Percentiles rank a stretch among this genome's conserved stretches.
phyloP scores from a whole-genome alignment of 257 asterid species.

The Voacanga thouarsii region DNA sequence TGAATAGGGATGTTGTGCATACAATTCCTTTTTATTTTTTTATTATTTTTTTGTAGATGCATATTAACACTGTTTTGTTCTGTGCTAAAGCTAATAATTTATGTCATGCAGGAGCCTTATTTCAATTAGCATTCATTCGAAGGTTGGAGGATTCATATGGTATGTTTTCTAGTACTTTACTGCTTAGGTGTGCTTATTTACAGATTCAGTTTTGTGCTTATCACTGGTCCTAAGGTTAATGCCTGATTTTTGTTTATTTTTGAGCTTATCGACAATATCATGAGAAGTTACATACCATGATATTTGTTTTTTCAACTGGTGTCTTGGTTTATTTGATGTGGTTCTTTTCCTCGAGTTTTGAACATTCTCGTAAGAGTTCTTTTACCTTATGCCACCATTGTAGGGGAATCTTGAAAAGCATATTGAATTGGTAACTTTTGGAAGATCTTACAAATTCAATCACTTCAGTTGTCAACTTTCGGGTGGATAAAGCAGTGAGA shows the following conservation, averaged over 20 bases:
- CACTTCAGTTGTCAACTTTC: not conserved
- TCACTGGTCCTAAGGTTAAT: not conserved
- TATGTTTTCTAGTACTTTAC: constrained; percentile 31
- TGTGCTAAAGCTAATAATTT: constrained; percentile 11
- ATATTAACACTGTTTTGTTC: not conserved
- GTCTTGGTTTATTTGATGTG: not conserved
- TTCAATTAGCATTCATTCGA: constrained; percentile 63
- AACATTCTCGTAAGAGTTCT: not conserved
- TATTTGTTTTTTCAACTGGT: not conserved
- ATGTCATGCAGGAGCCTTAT: constrained; percentile 57
- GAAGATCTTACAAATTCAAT: not conserved
- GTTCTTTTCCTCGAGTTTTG: not conserved
- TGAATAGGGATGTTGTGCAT: not conserved
- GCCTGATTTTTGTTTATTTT: not conserved
- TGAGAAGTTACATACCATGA: not conserved
- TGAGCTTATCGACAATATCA: not conserved
- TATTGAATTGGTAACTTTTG: not conserved
- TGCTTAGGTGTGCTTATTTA: not conserved
- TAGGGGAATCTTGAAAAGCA: not conserved
- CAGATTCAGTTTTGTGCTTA: not conserved
- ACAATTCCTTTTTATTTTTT: not conserved
- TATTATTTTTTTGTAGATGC: not conserved
- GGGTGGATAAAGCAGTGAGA: not conserved
- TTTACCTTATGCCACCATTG: not conserved
- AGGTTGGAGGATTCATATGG: constrained; percentile 78